phyloP scores from a whole-genome alignment of 2,329 filamentous ascomycete genomes.

The Bimuria novae-zelandiae region DNA sequence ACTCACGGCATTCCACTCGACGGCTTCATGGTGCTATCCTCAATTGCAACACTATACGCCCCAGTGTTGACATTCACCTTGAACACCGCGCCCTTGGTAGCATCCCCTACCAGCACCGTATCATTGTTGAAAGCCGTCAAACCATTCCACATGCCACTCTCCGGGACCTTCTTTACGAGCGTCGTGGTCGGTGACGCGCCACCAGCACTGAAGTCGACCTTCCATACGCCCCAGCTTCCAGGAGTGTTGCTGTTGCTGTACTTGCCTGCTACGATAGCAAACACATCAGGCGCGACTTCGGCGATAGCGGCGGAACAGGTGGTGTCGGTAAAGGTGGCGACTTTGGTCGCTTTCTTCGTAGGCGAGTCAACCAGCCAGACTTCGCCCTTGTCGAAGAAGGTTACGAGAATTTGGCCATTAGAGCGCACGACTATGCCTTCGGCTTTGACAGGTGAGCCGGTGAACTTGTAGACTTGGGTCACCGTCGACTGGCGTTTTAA shows the following conservation, averaged over 20 bases:
- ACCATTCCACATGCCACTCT: conserved; percentile 22
- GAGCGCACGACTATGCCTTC: conserved; percentile 25
- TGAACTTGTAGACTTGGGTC: conserved; percentile 17
- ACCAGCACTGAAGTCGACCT: conserved; percentile 22
- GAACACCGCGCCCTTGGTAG: conserved; percentile 23
- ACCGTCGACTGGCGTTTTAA: conserved; percentile 4
- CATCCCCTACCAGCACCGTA: conserved; percentile 25
- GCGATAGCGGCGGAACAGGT: conserved; percentile 22
- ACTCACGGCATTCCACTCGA: conserved; percentile 11
- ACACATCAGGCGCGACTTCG: conserved; percentile 25
- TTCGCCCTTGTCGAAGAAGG: conserved; percentile 24
- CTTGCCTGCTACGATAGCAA: conserved; percentile 24
- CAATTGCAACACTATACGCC: conserved; percentile 20
- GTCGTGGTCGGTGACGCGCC: conserved; percentile 14
- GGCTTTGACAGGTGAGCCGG: conserved; percentile 4
- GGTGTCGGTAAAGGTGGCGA: conserved; percentile 19
- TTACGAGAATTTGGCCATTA: conserved; percentile 24
- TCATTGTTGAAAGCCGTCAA: conserved; percentile 21
- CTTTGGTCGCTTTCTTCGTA: conserved; percentile 18
- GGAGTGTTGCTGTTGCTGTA: conserved; percentile 19
- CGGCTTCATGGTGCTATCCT: conserved; percentile 22
- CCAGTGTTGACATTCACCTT: conserved; percentile 22
- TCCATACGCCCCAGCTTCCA: conserved; percentile 25
- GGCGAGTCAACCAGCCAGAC: conserved; percentile 22
- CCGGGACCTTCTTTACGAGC: conserved; percentile 22